Conservation (phyloP, 2,329 filamentous ascomycete species). For the Mycocentrospora acerina region DNA sequence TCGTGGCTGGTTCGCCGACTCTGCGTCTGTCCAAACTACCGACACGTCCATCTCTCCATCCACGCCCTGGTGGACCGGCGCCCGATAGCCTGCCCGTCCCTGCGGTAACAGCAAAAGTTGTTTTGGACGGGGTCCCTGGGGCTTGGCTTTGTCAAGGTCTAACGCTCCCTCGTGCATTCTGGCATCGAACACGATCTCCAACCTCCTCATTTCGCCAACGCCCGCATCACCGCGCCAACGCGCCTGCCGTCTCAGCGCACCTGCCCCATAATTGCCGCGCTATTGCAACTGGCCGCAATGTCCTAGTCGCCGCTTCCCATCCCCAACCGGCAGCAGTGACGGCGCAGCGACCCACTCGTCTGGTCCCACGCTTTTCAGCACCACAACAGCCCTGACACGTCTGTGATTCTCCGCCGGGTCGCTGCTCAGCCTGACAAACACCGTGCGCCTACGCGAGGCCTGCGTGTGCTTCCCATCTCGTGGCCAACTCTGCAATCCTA, state of each 20-base stretch:
- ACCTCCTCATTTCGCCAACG: conserved; percentile 29
- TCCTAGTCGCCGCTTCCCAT: conserved; percentile 19
- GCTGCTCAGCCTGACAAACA: too few relatives aligned
- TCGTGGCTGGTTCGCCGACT: conserved; percentile 23
- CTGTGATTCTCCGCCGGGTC: not conserved
- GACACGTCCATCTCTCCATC: too few relatives aligned
- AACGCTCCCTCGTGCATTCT: conserved; percentile 19
- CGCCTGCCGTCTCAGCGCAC: conserved; percentile 25
- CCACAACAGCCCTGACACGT: conserved; percentile 1
- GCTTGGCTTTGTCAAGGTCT: conserved; percentile 27
- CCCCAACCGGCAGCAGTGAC: conserved; percentile 21
- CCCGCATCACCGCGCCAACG: conserved; percentile 21
- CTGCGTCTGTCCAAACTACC: conserved; percentile 23
- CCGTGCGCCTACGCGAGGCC: too few relatives aligned
- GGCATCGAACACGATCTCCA: conserved; percentile 25
- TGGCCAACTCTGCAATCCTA: conserved; percentile 4
- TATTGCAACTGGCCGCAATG: conserved; percentile 21
- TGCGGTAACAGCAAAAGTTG: conserved; percentile 24
- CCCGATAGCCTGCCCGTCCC: conserved; percentile 5
- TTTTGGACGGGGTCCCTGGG: conserved; percentile 24
- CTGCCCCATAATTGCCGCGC: conserved; percentile 15
- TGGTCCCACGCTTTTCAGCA: not conserved
- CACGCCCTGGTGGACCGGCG: not conserved
- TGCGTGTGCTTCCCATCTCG: too few relatives aligned
- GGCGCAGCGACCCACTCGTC: conserved; percentile 16